phyloP scores from a whole-genome alignment of 169 alveolate species.

The Eimeria acervulina region DNA sequence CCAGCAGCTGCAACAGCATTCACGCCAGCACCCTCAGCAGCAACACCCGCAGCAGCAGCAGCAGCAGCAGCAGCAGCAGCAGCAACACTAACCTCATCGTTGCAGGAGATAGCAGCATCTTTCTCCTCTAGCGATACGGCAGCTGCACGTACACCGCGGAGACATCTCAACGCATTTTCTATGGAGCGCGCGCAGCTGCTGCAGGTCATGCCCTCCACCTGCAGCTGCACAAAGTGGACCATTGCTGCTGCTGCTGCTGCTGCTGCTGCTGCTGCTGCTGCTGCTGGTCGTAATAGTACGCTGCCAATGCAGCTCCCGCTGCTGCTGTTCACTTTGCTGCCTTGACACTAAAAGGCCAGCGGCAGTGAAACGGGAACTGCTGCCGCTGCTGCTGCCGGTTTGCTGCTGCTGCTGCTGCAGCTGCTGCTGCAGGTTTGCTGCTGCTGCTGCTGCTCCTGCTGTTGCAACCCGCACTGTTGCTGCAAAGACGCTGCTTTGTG shows the following conservation, averaged over 20 bases:
- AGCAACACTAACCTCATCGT: background rate
- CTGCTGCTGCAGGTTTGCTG: too few species aligned
- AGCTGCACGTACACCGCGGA: too few species aligned
- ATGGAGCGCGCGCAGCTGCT: background rate
- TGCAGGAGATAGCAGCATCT: background rate
- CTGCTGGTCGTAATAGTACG: too few species aligned
- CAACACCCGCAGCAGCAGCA: background rate
- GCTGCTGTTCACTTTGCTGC: too few species aligned
- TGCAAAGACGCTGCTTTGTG: too few species aligned
- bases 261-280: background rate
- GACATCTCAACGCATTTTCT: background rate
- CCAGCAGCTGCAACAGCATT: background rate
- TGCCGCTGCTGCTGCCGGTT: too few species aligned
- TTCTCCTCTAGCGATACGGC: background rate
- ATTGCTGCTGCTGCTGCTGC: background rate
- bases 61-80: background rate
- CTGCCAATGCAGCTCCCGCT: too few species aligned
- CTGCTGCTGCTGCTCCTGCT: too few species aligned
- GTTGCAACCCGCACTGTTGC: too few species aligned
- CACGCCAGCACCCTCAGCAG: background rate
- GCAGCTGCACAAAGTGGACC: background rate
- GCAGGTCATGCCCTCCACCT: background rate
- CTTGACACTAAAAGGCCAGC: too few species aligned
- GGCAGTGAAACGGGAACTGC: too few species aligned
- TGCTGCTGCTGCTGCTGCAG: too few species aligned